Percentiles rank a stretch among this genome's conserved stretches.
Conservation (phyloP, 176 grass and related monocot genomes). For the Thalia dealbata region DNA sequence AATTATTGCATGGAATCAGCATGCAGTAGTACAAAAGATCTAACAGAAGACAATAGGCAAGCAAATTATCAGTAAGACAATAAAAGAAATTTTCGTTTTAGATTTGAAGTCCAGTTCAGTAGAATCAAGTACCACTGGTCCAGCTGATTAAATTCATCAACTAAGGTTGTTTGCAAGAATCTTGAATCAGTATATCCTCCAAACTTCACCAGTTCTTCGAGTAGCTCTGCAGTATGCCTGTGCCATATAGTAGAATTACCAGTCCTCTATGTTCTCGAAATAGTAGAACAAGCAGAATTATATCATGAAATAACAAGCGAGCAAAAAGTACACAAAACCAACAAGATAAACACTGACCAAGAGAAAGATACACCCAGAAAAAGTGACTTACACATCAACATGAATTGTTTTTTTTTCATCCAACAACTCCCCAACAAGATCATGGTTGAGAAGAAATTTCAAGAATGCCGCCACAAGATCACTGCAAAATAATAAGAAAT, state of each 20-base stretch:
- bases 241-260: slow-evolving; percentile 19
- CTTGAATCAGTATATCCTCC: slow-evolving; percentile 71
- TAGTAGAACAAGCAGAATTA: neutral
- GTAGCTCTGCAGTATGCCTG: slow-evolving; percentile 53
- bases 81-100: too few species aligned
- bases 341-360: neutral
- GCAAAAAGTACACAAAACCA: neutral
- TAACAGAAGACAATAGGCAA: too few species aligned
- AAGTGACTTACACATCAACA: slow-evolving; percentile 69
- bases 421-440: slow-evolving; percentile 80
- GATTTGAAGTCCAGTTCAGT: slow-evolving; percentile 2
- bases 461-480: slow-evolving; percentile 89
- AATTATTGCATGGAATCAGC: too few species aligned
- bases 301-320: neutral
- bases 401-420: slow-evolving; percentile 51
- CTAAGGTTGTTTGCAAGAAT: slow-evolving; percentile 71
- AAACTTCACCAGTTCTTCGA: slow-evolving; percentile 66
- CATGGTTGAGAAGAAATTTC: slow-evolving; percentile 72
- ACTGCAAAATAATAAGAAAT: slow-evolving; percentile 29
- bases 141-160: slow-evolving; percentile 66
- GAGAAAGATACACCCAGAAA: neutral
- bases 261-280: slow-evolving; percentile 14
- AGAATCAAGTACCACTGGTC: slow-evolving; percentile 51
- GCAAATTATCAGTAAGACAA: too few species aligned
- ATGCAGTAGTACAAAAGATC: too few species aligned